Conservation (phyloP, 129 eudicot species). For the Deinandra increscens region DNA sequence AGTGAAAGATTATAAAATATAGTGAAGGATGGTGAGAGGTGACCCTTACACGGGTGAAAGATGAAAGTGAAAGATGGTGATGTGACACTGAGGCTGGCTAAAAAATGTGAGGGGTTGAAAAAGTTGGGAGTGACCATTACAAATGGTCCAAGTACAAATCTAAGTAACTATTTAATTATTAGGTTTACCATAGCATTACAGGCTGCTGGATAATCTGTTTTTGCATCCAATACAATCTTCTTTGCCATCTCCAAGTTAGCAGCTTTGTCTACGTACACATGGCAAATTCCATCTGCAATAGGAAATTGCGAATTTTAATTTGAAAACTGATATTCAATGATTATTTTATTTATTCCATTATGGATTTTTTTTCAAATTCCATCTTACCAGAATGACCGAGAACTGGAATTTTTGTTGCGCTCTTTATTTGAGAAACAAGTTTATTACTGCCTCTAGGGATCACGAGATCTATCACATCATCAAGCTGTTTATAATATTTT, state of each 20-base stretch:
- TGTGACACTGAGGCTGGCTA: too few relatives aligned
- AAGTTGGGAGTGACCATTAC: too few relatives aligned
- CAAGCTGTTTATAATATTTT: conserved; percentile 52
- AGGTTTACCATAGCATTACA: conserved; percentile 83
- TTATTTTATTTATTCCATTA: conserved; percentile 10
- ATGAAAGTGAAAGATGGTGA: too few relatives aligned
- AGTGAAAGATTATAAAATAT: too few relatives aligned
- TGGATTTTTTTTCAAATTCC: neutral
- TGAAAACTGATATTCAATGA: neutral
- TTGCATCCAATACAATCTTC: conserved; percentile 65
- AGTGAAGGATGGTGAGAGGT: too few relatives aligned
- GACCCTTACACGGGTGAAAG: too few relatives aligned
- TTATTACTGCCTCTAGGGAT: conserved; percentile 97
- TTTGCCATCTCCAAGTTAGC: conserved; percentile 89
- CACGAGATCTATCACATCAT: conserved; percentile 95
- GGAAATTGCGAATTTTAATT: conserved; percentile 3
- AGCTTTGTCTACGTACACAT: conserved; percentile 75
- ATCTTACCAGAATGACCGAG: conserved; percentile 87
- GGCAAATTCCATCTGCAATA: conserved; percentile 86
- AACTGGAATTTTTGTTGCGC: conserved; percentile 86
- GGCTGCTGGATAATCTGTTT: conserved; percentile 94
- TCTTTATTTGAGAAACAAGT: conserved; percentile 84
- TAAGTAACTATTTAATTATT: neutral
- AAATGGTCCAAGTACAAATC: neutral
- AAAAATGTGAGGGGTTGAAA: too few relatives aligned